phyloP scores from a whole-genome alignment of 257 asterid species.

The Nicotiana tomentosiformis region DNA sequence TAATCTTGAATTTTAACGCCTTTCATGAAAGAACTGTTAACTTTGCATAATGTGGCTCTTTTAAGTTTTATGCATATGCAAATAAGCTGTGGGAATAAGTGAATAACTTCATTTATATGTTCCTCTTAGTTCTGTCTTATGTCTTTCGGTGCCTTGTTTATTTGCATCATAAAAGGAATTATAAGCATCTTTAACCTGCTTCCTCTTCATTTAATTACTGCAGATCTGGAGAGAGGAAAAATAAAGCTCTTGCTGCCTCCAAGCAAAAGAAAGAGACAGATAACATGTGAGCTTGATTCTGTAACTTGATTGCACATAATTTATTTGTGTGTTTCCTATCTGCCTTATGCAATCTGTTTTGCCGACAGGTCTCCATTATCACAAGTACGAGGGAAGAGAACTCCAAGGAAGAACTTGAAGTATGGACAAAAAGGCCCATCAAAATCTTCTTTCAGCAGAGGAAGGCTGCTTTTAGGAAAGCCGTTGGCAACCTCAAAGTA shows the following conservation, averaged over 20 bases:
- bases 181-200: background rate
- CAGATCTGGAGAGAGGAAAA: conserved; percentile 61
- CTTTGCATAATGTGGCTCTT: background rate
- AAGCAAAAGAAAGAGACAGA: conserved; percentile 32
- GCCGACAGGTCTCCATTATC: conserved; percentile 57
- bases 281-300: conserved; percentile 52
- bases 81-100: background rate
- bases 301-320: conserved; percentile 6
- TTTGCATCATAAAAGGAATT: background rate
- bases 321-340: conserved; percentile 11
- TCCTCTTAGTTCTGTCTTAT: background rate
- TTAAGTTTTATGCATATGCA: background rate
- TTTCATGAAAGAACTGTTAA: background rate
- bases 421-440: conserved; percentile 30
- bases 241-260: conserved; percentile 39
- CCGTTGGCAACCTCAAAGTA: conserved; percentile 32
- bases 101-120: background rate
- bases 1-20: background rate
- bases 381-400: conserved; percentile 69
- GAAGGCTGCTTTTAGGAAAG: conserved; percentile 28
- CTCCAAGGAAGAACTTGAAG: conserved; percentile 64
- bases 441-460: conserved; percentile 41
- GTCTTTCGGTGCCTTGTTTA: background rate
- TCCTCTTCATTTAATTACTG: background rate
- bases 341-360: conserved; percentile 25